These are phyloP conservation scores for Tephrocybe sp. DNA, from an alignment of 768 basidiomycete genomes.

Conservation along the genomic window DNA sequence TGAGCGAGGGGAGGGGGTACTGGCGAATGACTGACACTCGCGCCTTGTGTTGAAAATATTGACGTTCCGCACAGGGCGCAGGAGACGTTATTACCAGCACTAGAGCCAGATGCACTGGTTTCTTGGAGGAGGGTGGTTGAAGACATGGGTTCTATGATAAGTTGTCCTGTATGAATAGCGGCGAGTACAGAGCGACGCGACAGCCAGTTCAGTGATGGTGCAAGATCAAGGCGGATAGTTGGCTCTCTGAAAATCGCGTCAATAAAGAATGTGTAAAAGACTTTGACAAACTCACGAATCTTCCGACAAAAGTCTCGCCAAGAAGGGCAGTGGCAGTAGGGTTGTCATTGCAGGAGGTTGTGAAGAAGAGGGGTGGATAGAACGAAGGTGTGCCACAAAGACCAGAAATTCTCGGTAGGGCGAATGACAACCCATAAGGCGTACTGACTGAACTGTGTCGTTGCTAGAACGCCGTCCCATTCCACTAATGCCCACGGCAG, in stretches of 20 bases:
- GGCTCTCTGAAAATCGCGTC: slow-evolving; percentile 62
- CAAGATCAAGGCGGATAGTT: slow-evolving; percentile 88
- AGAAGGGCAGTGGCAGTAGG: slow-evolving; percentile 74
- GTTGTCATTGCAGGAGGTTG: slow-evolving; percentile 68
- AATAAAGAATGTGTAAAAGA: slow-evolving; percentile 15
- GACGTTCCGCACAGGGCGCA: slow-evolving; percentile 80
- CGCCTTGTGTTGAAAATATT: slow-evolving; percentile 40
- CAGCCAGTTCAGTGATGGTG: slow-evolving; percentile 93
- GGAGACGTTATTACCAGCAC: slow-evolving; percentile 48
- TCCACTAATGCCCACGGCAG: slow-evolving; percentile 69
- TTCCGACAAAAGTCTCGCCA: slow-evolving; percentile 71
- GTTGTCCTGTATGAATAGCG: slow-evolving; percentile 85
- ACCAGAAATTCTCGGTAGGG: slow-evolving; percentile 80
- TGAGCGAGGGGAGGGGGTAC: slow-evolving; percentile 31
- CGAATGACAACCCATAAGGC: slow-evolving; percentile 62
- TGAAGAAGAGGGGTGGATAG: slow-evolving; percentile 58
- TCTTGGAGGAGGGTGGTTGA: slow-evolving; percentile 59
- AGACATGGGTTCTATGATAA: slow-evolving; percentile 85
- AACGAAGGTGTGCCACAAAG: slow-evolving; percentile 75
- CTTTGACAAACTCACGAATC: slow-evolving; percentile 66
- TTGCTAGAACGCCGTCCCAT: slow-evolving; percentile 37
- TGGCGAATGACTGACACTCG: slow-evolving; percentile 21
- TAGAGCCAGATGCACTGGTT: slow-evolving; percentile 43
- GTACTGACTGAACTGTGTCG: slow-evolving; percentile 29
- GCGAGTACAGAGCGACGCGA: slow-evolving; percentile 77